Evolutionary conservation across 352 stramenopile genomes (phyloP), one percentile per base, ranked within the genome.

Genomic region (Phytophthora hybrid): DNA sequence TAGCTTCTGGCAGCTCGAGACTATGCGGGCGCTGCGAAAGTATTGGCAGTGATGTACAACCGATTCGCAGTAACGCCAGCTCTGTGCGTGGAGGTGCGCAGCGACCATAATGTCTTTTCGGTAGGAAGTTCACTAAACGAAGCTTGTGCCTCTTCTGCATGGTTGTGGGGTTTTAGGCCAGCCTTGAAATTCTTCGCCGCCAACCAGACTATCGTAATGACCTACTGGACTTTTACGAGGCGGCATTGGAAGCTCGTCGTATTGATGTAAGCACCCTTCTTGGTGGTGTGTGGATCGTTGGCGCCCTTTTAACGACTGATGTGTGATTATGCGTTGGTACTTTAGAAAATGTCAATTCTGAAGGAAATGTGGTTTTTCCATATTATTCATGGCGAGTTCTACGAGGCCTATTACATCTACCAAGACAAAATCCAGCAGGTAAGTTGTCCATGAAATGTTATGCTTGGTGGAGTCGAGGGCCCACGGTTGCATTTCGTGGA

Each of bases 281-380:
- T 47, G 23, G 65, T 65, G 16, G 18, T 13, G 3, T 41, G 57
- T 59, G 29, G 19, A 52, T 53, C 52, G 60, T 26, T 51, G 14
- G 52, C 61, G 29, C n/a, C 23, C 29, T 62, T 26, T 26, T 53
- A 39, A 52, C 56, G 54, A 67, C 52, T 47, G 8, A 44, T 51
- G 44, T 13, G 63, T 52, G 61, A 21, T 68, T 31, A 39, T 58
- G 6, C 23, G 19, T 63, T 14, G 71, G 47, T 66, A 57, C 26
- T 54, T 34, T 29, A 94, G 87, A 85, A 87, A 85, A 55, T 85
- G 26, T 76, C 83, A 59, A 75, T 96, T 63, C 54, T 89, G 56
- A 94, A 93, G 46, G 89, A 96, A 58, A 78, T 92, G 58, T 88
- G 91, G 64, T 82, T 91, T 37, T 80, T 94, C 44, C 77, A 94